A percentile compares a stretch with the other conserved stretches of the same genome.
These are phyloP conservation scores for Pinus tabuliformis DNA, from an alignment of 75 land plant species.

Conservation along the genomic window DNA sequence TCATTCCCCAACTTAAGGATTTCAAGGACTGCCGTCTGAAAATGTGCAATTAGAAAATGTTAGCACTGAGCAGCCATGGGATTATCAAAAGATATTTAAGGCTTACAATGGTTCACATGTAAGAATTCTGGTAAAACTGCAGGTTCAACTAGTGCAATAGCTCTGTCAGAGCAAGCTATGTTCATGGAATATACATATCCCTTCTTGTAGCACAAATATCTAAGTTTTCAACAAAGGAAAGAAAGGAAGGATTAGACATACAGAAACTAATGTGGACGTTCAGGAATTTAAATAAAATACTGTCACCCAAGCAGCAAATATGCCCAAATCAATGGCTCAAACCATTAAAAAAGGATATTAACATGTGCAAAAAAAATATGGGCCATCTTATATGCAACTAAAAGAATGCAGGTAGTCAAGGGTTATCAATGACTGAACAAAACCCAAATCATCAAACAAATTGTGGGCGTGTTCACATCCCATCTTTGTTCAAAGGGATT, in stretches of 20 bases:
- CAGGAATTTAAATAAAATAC: not conserved
- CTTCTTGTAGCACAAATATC: not conserved
- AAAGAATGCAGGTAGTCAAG: conserved; percentile 5
- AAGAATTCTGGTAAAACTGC: too few species aligned
- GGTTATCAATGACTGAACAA: not conserved
- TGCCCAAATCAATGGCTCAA: not conserved
- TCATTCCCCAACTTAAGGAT: conserved; percentile 39
- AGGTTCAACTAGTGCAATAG: too few species aligned
- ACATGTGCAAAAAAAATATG: not conserved
- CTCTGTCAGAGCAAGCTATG: too few species aligned
- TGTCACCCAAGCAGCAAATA: not conserved
- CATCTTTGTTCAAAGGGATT: too few species aligned
- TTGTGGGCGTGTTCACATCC: too few species aligned
- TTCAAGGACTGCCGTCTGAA: conserved; percentile 38
- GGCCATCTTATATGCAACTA: not conserved
- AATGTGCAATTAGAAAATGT: not conserved
- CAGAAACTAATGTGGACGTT: not conserved
- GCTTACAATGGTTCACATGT: not conserved
- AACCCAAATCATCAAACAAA: not conserved
- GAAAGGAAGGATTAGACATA: not conserved
- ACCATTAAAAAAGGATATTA: not conserved
- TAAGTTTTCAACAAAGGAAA: too few species aligned
- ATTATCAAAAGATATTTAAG: not conserved
- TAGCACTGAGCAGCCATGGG: not conserved
- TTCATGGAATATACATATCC: not conserved